Percentiles rank a stretch among this genome's conserved stretches.
Evolutionary conservation across 306 rosid genomes (phyloP).

Genomic region (Potentilla sterilis): DNA sequence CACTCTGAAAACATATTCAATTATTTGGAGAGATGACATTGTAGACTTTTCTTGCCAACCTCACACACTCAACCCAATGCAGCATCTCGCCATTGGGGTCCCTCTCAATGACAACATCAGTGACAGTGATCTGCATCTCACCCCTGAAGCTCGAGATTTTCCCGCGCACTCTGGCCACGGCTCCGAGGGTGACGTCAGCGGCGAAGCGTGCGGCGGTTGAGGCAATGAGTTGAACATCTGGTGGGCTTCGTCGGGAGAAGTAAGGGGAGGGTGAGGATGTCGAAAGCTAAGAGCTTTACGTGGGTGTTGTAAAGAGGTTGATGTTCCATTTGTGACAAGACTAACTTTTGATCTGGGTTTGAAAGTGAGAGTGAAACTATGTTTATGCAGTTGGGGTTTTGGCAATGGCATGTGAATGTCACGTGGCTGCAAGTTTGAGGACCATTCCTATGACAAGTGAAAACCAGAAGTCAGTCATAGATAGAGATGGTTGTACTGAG

Average conservation of each 20-base stretch:
- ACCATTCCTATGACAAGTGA: background rate
- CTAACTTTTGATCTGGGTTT: background rate
- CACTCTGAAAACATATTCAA: background rate
- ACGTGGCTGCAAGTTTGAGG: background rate
- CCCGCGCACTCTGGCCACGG: slow-evolving; percentile 68
- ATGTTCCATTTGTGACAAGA: slow-evolving; percentile 2
- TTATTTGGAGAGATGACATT: slow-evolving; percentile 24
- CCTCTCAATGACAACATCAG: slow-evolving; percentile 64
- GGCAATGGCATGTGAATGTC: background rate
- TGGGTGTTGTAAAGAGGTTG: slow-evolving; percentile 50
- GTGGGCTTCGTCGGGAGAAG: slow-evolving; percentile 44
- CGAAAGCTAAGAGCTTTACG: slow-evolving; percentile 66
- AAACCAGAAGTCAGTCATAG: background rate
- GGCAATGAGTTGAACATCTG: slow-evolving; percentile 45
- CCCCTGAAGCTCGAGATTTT: slow-evolving; percentile 45
- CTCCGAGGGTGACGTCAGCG: slow-evolving; percentile 35
- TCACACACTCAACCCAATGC: slow-evolving; percentile 69
- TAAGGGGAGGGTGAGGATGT: slow-evolving; percentile 61
- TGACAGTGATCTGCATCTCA: slow-evolving; percentile 59
- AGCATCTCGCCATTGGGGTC: slow-evolving; percentile 71
- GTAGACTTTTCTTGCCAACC: slow-evolving; percentile 62
- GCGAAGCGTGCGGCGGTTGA: slow-evolving; percentile 36
- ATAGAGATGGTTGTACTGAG: background rate
- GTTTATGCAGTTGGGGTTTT: background rate
- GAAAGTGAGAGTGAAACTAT: background rate